A percentile compares a stretch with the other conserved stretches of the same genome.
Conservation (phyloP, 371 early-diverging fungal species). For the Lichtheimia hyalospora region DNA sequence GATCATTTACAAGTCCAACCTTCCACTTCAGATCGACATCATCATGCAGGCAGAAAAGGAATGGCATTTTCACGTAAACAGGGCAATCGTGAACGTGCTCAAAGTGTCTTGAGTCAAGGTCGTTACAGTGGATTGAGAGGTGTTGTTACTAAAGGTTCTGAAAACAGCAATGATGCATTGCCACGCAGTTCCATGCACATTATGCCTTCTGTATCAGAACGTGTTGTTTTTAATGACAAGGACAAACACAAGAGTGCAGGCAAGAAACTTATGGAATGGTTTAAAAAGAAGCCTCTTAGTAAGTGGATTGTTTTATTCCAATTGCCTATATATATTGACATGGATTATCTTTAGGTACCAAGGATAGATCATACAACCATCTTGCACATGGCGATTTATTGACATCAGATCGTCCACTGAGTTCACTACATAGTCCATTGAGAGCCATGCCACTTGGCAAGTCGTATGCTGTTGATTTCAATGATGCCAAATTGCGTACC, state of each 20-base stretch:
- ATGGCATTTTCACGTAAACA: constrained; percentile 11
- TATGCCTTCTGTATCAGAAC: constrained; percentile 37
- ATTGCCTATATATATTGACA: no score
- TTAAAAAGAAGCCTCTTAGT: constrained; percentile 66
- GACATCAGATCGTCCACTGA: constrained; percentile 4
- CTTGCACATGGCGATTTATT: not conserved
- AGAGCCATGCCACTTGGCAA: constrained; percentile 10
- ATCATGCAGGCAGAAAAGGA: not conserved
- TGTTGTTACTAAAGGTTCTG: constrained; percentile 1
- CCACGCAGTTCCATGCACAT: constrained; percentile 11
- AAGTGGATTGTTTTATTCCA: constrained; percentile 11
- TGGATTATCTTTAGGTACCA: not conserved
- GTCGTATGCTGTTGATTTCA: constrained; percentile 21
- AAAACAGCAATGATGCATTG: constrained; percentile 8
- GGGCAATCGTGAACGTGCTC: constrained; percentile 11
- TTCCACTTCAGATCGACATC: not conserved
- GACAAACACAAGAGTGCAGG: constrained; percentile 51
- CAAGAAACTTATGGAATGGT: constrained; percentile 73
- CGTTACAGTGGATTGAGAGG: constrained; percentile 13
- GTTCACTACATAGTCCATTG: constrained; percentile 1
- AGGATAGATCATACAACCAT: not conserved
- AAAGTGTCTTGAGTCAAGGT: constrained; percentile 11
- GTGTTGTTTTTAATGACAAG: constrained; percentile 22
- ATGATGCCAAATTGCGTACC: constrained; percentile 64
- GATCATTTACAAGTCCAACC: constrained; percentile 25